Percentiles rank a stretch among this genome's conserved stretches.
Evolutionary conservation across 257 asterid genomes (phyloP).

Genomic region (Anisodus tanguticus): DNA sequence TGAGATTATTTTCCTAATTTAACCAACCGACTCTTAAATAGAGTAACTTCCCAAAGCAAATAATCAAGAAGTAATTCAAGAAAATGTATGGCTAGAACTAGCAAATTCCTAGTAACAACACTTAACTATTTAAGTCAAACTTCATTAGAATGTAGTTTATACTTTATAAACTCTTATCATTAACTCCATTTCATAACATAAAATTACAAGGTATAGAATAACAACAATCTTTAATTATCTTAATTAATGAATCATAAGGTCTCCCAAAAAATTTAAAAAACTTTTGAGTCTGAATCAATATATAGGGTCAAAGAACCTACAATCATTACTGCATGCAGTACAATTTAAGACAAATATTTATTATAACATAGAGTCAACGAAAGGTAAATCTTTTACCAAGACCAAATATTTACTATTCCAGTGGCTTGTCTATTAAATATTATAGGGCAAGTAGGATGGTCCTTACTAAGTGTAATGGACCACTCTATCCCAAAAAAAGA

Average conservation of each 20-base stretch:
- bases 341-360: not conserved
- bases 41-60: not conserved
- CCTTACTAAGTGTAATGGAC: conserved; percentile 19
- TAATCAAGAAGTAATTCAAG: not conserved
- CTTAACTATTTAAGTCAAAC: not conserved
- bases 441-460: conserved; percentile 16
- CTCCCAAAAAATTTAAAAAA: not conserved
- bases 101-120: not conserved
- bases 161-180: not conserved
- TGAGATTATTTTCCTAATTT: not conserved
- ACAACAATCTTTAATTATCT: too few relatives aligned
- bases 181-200: not conserved
- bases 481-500: not conserved
- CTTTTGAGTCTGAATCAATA: not conserved
- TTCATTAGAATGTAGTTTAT: not conserved
- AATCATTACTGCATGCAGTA: conserved; percentile 23
- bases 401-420: not conserved
- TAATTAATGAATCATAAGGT: not conserved
- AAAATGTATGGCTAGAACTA: not conserved
- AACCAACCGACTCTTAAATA: not conserved
- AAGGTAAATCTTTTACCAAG: conserved; percentile 23
- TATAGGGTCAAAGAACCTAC: not conserved
- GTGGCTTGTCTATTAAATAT: not conserved
- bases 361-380: conserved; percentile 7
- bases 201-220: not conserved